These are phyloP conservation scores for Aphanomyces astaci DNA, from an alignment of 352 stramenopile species.

Conservation along the genomic window DNA sequence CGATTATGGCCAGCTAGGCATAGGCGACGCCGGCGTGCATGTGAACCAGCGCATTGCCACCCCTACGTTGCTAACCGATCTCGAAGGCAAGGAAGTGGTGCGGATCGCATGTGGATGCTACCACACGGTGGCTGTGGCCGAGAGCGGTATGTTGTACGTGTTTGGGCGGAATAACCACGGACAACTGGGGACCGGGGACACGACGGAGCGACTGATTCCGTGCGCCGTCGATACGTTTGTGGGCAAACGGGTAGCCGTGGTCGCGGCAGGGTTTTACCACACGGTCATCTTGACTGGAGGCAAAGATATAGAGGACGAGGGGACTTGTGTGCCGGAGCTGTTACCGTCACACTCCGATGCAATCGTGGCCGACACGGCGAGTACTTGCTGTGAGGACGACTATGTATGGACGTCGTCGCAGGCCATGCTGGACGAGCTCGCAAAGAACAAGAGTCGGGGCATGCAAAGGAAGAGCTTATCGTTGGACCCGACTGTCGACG, in stretches of 20 bases:
- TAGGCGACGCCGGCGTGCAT: slow-evolving; percentile 47
- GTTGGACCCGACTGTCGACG: slow-evolving; percentile 5
- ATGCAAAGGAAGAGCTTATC: background rate
- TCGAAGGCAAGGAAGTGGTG: slow-evolving; percentile 79
- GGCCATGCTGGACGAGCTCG: background rate
- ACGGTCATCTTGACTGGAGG: slow-evolving; percentile 85
- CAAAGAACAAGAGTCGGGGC: background rate
- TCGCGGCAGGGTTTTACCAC: slow-evolving; percentile 91
- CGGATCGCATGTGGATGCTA: slow-evolving; percentile 87
- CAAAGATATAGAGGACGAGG: slow-evolving; percentile 27
- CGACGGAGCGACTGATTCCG: slow-evolving; percentile 76
- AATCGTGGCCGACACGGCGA: background rate
- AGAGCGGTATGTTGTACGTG: slow-evolving; percentile 88
- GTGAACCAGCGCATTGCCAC: slow-evolving; percentile 54
- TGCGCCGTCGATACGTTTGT: slow-evolving; percentile 86
- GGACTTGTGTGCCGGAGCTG: too few relatives aligned
- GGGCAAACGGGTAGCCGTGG: slow-evolving; percentile 78
- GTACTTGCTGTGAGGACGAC: background rate
- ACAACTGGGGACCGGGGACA: slow-evolving; percentile 87
- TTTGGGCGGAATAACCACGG: slow-evolving; percentile 93
- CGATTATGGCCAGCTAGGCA: slow-evolving; percentile 89
- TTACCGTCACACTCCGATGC: background rate
- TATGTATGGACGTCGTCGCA: background rate
- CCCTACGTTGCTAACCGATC: slow-evolving; percentile 49
- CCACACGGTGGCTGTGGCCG: slow-evolving; percentile 79